Evolutionary conservation across 371 early-diverging fungal species (phyloP).

Genomic region (Ordospora pajunii): DNA sequence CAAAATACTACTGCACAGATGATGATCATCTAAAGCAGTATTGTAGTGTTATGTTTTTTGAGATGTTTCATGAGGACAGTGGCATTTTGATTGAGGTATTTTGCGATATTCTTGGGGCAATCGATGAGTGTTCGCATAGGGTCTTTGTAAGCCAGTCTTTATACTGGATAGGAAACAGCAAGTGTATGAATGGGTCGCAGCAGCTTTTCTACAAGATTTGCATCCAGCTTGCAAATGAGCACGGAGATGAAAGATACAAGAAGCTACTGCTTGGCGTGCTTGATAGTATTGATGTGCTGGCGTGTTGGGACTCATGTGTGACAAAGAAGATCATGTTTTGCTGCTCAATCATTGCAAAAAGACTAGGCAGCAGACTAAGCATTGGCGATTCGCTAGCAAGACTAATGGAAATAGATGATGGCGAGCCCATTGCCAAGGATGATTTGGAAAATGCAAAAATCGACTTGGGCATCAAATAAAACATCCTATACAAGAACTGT

Average conservation of each 20-base stretch:
- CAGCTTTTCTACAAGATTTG: conserved; percentile 29
- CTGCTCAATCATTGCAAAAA: conserved; percentile 18
- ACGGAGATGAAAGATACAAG: neutral
- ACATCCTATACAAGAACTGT: neutral
- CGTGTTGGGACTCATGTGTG: conserved; percentile 17
- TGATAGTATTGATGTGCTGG: conserved; percentile 4
- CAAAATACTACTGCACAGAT: conserved; percentile 37
- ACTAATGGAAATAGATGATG: conserved; percentile 41
- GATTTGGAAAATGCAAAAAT: conserved; percentile 19
- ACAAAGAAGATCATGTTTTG: conserved; percentile 36
- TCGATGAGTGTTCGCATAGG: neutral
- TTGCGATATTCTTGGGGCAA: neutral
- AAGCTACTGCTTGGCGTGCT: conserved; percentile 15
- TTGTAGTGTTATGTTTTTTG: conserved; percentile 36
- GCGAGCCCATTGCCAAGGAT: conserved; percentile 19
- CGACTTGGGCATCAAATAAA: neutral
- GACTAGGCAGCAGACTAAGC: neutral
- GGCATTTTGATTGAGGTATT: conserved; percentile 6
- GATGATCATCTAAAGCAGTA: conserved; percentile 41
- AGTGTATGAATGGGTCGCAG: conserved; percentile 6
- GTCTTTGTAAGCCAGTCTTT: conserved; percentile 30
- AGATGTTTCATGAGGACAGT: conserved; percentile 24
- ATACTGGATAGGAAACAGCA: conserved; percentile 38
- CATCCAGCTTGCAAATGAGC: conserved; percentile 3
- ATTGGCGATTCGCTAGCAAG: neutral